These are phyloP conservation scores for Calonectria crousiana DNA, from an alignment of 2,329 filamentous ascomycete species.

Conservation along the genomic window DNA sequence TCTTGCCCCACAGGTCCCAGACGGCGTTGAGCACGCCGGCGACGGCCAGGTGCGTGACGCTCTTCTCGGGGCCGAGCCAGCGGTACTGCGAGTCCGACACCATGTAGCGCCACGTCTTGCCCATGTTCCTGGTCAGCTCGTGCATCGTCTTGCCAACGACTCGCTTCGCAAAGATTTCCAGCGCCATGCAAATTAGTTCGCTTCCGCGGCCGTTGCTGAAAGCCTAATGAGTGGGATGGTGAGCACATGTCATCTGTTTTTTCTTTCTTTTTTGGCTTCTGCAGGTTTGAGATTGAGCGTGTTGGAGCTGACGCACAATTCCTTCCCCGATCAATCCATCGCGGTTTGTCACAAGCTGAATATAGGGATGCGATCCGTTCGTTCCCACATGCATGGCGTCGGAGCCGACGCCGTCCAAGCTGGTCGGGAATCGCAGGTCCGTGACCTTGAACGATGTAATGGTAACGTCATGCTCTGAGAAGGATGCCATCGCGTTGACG, in stretches of 20 bases:
- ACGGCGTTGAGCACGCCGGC: slow-evolving; percentile 90
- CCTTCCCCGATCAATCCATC: slow-evolving; percentile 75
- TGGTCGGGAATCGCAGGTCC: slow-evolving; percentile 88
- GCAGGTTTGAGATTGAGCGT: not conserved
- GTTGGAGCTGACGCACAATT: slow-evolving; percentile 67
- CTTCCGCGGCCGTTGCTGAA: slow-evolving; percentile 92
- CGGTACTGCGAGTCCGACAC: slow-evolving; percentile 90
- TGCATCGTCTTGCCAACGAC: slow-evolving; percentile 81
- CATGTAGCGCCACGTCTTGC: slow-evolving; percentile 88
- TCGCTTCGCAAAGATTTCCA: slow-evolving; percentile 82
- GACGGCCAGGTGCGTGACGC: slow-evolving; percentile 90
- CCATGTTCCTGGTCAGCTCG: slow-evolving; percentile 84
- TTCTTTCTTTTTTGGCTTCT: not conserved
- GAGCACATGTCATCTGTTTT: not conserved
- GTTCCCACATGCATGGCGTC: slow-evolving; percentile 97
- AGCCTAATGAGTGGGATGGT: slow-evolving; percentile 56
- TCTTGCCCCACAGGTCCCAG: slow-evolving; percentile 95
- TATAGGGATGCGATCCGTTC: slow-evolving; percentile 93
- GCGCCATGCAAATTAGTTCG: slow-evolving; percentile 89
- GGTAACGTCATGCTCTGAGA: slow-evolving; percentile 64
- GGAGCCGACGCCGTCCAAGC: slow-evolving; percentile 91
- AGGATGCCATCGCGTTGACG: too few species aligned
- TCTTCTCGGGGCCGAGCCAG: slow-evolving; percentile 95
- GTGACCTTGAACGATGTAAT: slow-evolving; percentile 79
- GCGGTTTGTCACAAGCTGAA: slow-evolving; percentile 86